Evolutionary conservation across 2,329 filamentous ascomycete genomes (phyloP), one percentile per base, ranked within the genome.

Genomic region (Colletotrichum acutatum): DNA sequence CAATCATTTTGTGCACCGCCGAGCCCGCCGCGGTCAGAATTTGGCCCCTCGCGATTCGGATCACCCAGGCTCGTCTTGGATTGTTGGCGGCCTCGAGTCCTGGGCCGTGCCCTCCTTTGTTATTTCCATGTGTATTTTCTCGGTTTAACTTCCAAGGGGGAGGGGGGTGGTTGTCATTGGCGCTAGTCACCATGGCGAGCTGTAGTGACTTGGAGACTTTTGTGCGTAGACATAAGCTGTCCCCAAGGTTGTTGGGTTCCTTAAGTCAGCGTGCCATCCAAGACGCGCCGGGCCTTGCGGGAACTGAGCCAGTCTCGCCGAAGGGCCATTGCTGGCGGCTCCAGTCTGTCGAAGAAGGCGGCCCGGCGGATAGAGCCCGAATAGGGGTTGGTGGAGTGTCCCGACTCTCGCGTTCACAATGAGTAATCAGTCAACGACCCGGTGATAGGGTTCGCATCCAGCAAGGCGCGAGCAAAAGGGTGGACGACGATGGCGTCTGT

Each of bases 401-500:
- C n/a, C 37, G 37, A 42, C 37, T 6, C 14, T 16, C 37, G 32
- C 57, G 57, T 60, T n/a, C 12, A 24, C 14, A 16, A 7, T 16
- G 32, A 42, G 32, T 37, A 32, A 42, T 60, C n/a, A 34, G 19
- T 24, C 3, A 60, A 7, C 19, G 22, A 49, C 8, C 22, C 32
- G 5, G 26, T 59, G 60, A 58, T 37, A n/a, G 24, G 52, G 24
- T 16, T 28, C 16, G 57, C 66, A 57, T 11, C 34, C 22, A 22
- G 37, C 64, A 28, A 32, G 16, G 32, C 30, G 22, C 12, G 42
- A n/a, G 42, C 32, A 32, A 11, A 57, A 59, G 32, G 30, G 68
- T 37, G 64, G 54, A 58, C 64, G 16, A 58, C 24, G 61, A 57
- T 64, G 49, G 26, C 28, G 42, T n/a, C 49, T 68, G 57, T 57